Base-by-base conservation (phyloP, 1,284 basidiomycete species). In the Moesziomyces aphidis region DNA sequence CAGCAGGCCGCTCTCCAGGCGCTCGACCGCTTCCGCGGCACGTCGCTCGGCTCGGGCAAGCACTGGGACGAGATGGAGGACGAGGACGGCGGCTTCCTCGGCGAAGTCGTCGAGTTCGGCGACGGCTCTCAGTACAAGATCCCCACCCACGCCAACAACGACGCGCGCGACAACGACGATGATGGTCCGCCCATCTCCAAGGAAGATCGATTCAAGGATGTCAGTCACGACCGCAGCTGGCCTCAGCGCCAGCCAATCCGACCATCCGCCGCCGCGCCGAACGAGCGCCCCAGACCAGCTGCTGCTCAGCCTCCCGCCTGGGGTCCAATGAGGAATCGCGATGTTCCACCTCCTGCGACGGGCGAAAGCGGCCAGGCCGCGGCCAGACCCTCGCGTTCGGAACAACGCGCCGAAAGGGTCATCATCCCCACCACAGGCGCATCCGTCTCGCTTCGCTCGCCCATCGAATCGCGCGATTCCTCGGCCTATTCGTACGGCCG, bases 31-130 rank as follows among this genome's bases (percentile, higher is more conserved):
- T 84, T 83, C 73, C 69, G 82, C 23, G 82, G 81, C 44, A 65
- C 72, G 9, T 58, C 71, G 6, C 59, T 83, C 19, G 73, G 68
- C 13, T 62, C 74, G 15, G 73, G 73, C 17, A 77, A 77, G 52
- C 83, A 83, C 45, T 84, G 83, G 83, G 82, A 83, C 59, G 82
- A 84, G 62, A 73, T 84, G 71, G 81, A 81, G 34, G 80, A 83
- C 28, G 79, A 81, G 43, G 76, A 77, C 15, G 77, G 74, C 15
- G 77, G 76, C n/a, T 76, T 77, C 50, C 67, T 82, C 7, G 81
- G 80, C 50, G 83, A 81, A 22, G 83, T 83, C 8, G 79, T 84
- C 50, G 80, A 84, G 31, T 84, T 84, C 52, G 83, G 78, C 31
- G 83, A 84, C 44, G 83, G 83, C 47, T 76, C 74, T 6, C 79